Percentiles rank a stretch among this genome's conserved stretches.
Evolutionary conservation across 495 filamentous ascomycete species (phyloP).

Genomic region (Podospora sp.): DNA sequence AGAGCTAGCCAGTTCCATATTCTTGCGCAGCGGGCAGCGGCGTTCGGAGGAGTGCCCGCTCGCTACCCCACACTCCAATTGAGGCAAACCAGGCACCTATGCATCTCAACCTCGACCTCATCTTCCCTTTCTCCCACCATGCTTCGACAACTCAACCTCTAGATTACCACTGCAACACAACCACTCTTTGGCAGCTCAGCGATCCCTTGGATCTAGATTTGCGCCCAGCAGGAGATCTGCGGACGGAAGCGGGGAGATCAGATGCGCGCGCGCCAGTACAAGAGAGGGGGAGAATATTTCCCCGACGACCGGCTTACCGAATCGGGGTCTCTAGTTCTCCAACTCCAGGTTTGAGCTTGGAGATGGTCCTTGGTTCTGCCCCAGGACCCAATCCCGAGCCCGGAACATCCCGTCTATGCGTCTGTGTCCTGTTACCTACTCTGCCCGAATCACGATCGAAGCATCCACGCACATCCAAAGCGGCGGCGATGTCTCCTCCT

Average conservation of each 20-base stretch:
- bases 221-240: background rate
- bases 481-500: background rate
- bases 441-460: background rate
- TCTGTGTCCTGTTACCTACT: background rate
- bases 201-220: constrained; percentile 2
- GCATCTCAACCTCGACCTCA: background rate
- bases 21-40: background rate
- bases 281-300: constrained; percentile 1
- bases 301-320: constrained; percentile 5
- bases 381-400: background rate
- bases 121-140: background rate
- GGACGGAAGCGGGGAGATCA: background rate
- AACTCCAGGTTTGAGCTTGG: background rate
- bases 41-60: background rate
- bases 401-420: constrained; percentile 11
- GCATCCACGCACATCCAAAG: no score
- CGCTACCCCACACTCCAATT: background rate
- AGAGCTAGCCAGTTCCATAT: background rate
- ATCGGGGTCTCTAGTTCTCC: constrained; percentile 2
- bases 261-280: background rate
- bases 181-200: background rate
- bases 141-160: background rate
- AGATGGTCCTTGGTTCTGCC: background rate
- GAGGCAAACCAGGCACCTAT: background rate
- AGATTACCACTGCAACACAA: background rate